Conservation (phyloP, 495 filamentous ascomycete genomes). For the Mytilinidion resinicola region DNA sequence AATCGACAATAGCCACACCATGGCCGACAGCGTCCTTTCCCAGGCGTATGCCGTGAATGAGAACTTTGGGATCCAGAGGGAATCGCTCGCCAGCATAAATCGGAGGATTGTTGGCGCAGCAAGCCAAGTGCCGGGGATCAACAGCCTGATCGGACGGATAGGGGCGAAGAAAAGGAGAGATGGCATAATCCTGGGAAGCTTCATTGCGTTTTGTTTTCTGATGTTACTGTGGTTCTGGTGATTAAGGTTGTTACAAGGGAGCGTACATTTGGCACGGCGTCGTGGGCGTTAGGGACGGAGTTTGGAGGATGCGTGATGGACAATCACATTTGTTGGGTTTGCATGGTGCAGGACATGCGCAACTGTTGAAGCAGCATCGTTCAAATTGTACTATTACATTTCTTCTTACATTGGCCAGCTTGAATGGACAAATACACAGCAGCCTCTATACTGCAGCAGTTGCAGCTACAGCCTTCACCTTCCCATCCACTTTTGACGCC, state of each 20-base stretch:
- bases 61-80: conserved; percentile 78
- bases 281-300: background rate
- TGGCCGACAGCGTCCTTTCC: conserved; percentile 85
- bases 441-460: too few species aligned
- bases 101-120: conserved; percentile 81
- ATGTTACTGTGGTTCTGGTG: conserved; percentile 77
- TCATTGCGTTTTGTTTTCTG: conserved; percentile 87
- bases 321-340: background rate
- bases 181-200: conserved; percentile 82
- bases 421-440: too few species aligned
- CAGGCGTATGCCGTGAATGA: conserved; percentile 98
- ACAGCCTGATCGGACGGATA: conserved; percentile 87
- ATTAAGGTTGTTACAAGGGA: background rate
- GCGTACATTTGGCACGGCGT: conserved; percentile 10
- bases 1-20: conserved; percentile 79
- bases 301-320: too few species aligned
- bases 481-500: too few species aligned
- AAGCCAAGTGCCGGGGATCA: conserved; percentile 86
- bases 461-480: too few species aligned
- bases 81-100: conserved; percentile 80
- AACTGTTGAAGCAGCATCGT: too few species aligned
- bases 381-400: background rate
- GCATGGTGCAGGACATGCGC: background rate
- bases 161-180: conserved; percentile 92
- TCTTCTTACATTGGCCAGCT: too few species aligned